These are phyloP conservation scores for Hanseniaspora guilliermondii DNA, from an alignment of 805 yeast species.

Conservation along the genomic window DNA sequence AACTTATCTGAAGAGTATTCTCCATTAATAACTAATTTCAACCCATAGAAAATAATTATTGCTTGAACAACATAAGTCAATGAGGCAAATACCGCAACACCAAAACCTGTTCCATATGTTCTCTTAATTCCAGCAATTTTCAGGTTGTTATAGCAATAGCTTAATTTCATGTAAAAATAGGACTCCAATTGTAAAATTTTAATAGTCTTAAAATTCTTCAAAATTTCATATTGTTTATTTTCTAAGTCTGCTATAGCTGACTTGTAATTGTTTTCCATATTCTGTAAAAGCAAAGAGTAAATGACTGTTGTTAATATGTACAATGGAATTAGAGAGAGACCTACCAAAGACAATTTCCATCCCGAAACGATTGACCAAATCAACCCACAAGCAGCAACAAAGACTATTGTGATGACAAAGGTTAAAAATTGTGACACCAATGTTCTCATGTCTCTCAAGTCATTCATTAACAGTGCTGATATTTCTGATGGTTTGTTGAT, in stretches of 20 bases:
- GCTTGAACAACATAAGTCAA: constrained; percentile 54
- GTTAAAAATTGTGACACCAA: constrained; percentile 53
- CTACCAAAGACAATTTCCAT: constrained; percentile 80
- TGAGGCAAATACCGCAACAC: constrained; percentile 46
- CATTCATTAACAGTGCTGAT: constrained; percentile 63
- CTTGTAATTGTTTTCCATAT: constrained; percentile 50
- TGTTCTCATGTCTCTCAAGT: constrained; percentile 61
- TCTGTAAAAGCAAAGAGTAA: constrained; percentile 42
- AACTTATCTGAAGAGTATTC: constrained; percentile 47
- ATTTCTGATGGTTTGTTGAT: constrained; percentile 38
- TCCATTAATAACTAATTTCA: constrained; percentile 48
- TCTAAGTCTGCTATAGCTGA: constrained; percentile 43
- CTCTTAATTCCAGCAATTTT: constrained; percentile 35
- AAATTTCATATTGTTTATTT: constrained; percentile 38
- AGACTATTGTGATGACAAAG: constrained; percentile 39
- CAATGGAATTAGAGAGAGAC: constrained; percentile 61
- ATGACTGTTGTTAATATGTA: constrained; percentile 39
- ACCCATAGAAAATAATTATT: constrained; percentile 65
- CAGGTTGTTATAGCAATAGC: constrained; percentile 19
- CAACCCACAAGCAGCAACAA: constrained; percentile 47
- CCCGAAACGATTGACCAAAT: constrained; percentile 70
- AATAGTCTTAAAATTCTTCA: constrained; percentile 52
- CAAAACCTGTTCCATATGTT: constrained; percentile 52
- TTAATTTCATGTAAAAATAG: constrained; percentile 30
- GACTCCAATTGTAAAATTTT: constrained; percentile 40